Evolutionary conservation across 2,329 filamentous ascomycete genomes (phyloP), one percentile per base, ranked within the genome.

Genomic region (Ophiocordyceps polyrhachis-furcata): DNA sequence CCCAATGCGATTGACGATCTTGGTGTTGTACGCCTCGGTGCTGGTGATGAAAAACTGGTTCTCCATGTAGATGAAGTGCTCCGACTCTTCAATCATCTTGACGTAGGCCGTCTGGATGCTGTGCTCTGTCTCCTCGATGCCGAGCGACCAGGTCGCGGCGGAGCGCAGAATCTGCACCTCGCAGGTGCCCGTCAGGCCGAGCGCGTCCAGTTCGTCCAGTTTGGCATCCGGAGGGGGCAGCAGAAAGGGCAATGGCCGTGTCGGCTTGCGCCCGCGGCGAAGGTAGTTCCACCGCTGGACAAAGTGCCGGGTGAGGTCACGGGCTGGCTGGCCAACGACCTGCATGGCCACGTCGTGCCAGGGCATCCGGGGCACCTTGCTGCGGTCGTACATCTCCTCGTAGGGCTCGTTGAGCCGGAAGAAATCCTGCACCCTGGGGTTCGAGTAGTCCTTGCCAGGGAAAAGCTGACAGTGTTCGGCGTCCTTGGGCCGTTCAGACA

Each of bases 281-380:
- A 98, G 79, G 53, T 96, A 96, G 60, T 96, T 96, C 91, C 91
- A 98, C 48, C 91, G 76, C 62, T 98, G 91, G 5, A 96, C 87
- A 56, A 98, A 98, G 61, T 96, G 91, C 20, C 91, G 78, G 2
- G 88, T 95, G 49, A 96, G 67, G 63, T 98, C 91, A 52, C 91
- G 76, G 13, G 91, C 89, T 3, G 91, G 91, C 59, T 96, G 91
- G 4, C 91, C 91, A 40, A 96, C 87, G 40, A 98, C 81, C 61
- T 96, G 91, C 91, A 98, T 96, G 3, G 82, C 79, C 49, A 98
- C 87, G 60, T 98, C 91, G 56, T 98, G 91, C 91, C 91, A 98
- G 1, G 91, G 89, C 91, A 96, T 98, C 49, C 91, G 73, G 2
- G 91, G 87, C 17, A 89, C 75, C 58, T 83, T 83, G 48, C 77